A percentile compares a stretch with the other conserved stretches of the same genome.
Evolutionary conservation across 805 yeast genomes (phyloP).

Genomic region (Suhomyces canberraensis): DNA sequence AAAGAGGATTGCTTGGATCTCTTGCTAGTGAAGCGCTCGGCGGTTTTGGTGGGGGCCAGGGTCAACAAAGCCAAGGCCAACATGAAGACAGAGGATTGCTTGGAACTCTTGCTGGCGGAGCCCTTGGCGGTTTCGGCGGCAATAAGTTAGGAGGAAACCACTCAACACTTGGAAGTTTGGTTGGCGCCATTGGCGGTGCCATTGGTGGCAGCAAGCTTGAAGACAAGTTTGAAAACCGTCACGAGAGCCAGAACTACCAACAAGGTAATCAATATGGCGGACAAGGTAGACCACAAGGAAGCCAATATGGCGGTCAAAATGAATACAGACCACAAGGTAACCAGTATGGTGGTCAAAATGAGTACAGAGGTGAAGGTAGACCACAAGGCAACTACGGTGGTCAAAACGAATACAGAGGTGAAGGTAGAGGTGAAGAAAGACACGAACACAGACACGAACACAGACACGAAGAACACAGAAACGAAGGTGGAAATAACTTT

Average conservation of each 20-base stretch:
- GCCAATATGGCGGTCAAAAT: conserved; percentile 9
- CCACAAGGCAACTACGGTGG: conserved; percentile 8
- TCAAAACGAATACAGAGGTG: conserved; percentile 8
- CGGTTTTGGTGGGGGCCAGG: conserved; percentile 27
- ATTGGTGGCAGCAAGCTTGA: conserved; percentile 28
- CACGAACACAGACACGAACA: conserved; percentile 9
- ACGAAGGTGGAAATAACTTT: conserved; percentile 8
- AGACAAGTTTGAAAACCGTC: conserved; percentile 15
- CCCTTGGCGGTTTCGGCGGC: conserved; percentile 30
- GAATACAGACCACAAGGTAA: too few relatives aligned
- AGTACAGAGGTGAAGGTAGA: too few relatives aligned
- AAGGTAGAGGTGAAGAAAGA: too few relatives aligned
- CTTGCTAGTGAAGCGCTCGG: conserved; percentile 32
- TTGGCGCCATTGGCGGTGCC: conserved; percentile 29
- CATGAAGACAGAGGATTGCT: conserved; percentile 28
- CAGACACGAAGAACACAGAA: conserved; percentile 8
- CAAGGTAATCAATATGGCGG: conserved; percentile 8
- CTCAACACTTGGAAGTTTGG: conserved; percentile 25
- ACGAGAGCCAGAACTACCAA: conserved; percentile 6
- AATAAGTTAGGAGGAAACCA: conserved; percentile 24
- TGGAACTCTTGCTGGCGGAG: conserved; percentile 27
- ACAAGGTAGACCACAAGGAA: too few relatives aligned
- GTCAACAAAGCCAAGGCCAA: conserved; percentile 13
- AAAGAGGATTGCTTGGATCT: conserved; percentile 24
- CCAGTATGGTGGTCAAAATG: conserved; percentile 8